Evolutionary conservation across 306 rosid species (phyloP).

Genomic region (Fagus sylvatica): DNA sequence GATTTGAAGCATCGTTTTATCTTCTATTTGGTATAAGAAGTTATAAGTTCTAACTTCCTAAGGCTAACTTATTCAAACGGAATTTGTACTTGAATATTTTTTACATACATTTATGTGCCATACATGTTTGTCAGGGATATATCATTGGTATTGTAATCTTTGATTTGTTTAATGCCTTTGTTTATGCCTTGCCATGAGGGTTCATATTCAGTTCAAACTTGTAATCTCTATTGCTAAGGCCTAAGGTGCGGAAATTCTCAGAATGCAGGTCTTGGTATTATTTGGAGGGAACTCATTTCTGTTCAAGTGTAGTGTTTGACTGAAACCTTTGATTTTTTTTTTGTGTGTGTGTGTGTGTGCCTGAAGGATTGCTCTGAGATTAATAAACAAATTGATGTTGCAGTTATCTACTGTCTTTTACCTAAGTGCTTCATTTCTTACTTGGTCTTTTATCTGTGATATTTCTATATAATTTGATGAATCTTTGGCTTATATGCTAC

Average conservation of each 20-base stretch:
- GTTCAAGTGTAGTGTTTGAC: background rate
- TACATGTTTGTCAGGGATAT: background rate
- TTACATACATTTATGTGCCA: background rate
- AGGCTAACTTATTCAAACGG: background rate
- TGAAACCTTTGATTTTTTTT: background rate
- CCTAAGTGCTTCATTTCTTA: background rate
- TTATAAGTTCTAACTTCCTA: background rate
- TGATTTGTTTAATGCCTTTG: background rate
- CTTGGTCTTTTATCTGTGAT: background rate
- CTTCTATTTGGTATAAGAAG: background rate
- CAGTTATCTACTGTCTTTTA: background rate
- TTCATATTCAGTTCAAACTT: background rate
- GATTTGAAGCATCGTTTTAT: background rate
- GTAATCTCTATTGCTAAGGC: background rate
- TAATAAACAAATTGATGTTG: background rate
- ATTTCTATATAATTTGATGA: background rate
- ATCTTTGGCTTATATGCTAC: conserved; percentile 11
- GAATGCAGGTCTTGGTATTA: background rate
- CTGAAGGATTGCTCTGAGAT: background rate
- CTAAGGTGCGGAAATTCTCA: background rate
- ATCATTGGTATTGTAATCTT: background rate
- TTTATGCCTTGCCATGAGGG: background rate
- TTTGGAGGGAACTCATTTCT: background rate
- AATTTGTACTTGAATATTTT: background rate
- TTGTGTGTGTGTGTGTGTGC: background rate